Evolutionary conservation across 2,329 filamentous ascomycete genomes (phyloP).

Genomic region (Xylaria multiplex): DNA sequence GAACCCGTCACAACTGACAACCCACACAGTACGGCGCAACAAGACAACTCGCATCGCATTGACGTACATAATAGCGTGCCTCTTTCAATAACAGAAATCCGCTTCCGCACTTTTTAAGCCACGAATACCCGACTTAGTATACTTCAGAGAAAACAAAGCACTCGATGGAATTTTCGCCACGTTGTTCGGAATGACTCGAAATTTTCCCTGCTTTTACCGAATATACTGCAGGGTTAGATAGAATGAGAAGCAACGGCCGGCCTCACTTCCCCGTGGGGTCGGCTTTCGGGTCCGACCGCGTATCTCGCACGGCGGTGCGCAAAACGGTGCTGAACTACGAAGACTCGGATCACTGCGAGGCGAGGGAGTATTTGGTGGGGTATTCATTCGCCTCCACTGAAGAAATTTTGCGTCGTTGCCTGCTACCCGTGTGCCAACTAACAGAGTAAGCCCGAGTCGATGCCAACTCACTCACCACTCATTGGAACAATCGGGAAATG

Average conservation of each 20-base stretch:
- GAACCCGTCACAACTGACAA: conserved; percentile 6
- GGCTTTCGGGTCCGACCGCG: neutral
- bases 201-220: neutral
- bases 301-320: neutral
- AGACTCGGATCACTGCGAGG: neutral
- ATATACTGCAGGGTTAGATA: neutral
- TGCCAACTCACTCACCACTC: neutral
- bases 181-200: neutral
- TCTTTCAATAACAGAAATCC: neutral
- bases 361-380: neutral
- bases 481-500: neutral
- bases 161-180: neutral
- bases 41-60: neutral
- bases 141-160: neutral
- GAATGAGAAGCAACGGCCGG: neutral
- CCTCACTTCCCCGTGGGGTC: neutral
- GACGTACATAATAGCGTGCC: neutral
- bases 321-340: neutral
- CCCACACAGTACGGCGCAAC: neutral
- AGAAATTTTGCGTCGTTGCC: neutral
- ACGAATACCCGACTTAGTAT: neutral
- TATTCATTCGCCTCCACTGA: neutral
- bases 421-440: neutral
- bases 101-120: neutral
- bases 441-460: neutral